Evolutionary conservation across 192 early-diverging fungal species (phyloP).

Genomic region (Jimgerdemannia lactiflua): DNA sequence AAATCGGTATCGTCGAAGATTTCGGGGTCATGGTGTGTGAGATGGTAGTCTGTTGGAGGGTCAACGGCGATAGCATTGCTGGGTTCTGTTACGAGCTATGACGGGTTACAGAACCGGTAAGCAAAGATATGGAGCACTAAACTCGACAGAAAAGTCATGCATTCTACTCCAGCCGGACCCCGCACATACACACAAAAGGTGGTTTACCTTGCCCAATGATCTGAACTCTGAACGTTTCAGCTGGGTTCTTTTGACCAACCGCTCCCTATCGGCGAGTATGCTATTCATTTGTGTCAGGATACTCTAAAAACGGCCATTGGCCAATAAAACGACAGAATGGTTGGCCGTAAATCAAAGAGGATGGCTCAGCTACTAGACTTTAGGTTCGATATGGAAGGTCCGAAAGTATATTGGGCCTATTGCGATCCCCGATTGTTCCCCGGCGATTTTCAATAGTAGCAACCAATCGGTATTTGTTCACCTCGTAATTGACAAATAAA

Average conservation of each 20-base stretch:
- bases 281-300: slow-evolving; percentile 72
- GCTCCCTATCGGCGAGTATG: slow-evolving; percentile 66
- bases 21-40: slow-evolving; percentile 75
- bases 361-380: too few relatives aligned
- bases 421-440: too few relatives aligned
- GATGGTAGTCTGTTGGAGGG: slow-evolving; percentile 42
- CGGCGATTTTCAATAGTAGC: too few relatives aligned
- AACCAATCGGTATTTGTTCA: too few relatives aligned
- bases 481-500: too few relatives aligned
- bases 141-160: not conserved
- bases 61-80: not conserved
- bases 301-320: slow-evolving; percentile 26
- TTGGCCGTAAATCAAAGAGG: too few relatives aligned
- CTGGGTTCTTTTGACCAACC: slow-evolving; percentile 85
- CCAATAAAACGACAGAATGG: not conserved
- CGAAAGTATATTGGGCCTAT: too few relatives aligned
- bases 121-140: too few relatives aligned
- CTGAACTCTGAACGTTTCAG: slow-evolving; percentile 73
- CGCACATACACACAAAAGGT: not conserved
- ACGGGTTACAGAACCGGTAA: slow-evolving; percentile 11
- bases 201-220: slow-evolving; percentile 45
- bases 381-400: too few relatives aligned
- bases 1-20: slow-evolving; percentile 98
- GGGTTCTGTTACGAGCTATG: not conserved
- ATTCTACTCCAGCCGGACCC: not conserved